Evolutionary conservation across 129 eudicot species (phyloP).

Genomic region (Centella asiatica): DNA sequence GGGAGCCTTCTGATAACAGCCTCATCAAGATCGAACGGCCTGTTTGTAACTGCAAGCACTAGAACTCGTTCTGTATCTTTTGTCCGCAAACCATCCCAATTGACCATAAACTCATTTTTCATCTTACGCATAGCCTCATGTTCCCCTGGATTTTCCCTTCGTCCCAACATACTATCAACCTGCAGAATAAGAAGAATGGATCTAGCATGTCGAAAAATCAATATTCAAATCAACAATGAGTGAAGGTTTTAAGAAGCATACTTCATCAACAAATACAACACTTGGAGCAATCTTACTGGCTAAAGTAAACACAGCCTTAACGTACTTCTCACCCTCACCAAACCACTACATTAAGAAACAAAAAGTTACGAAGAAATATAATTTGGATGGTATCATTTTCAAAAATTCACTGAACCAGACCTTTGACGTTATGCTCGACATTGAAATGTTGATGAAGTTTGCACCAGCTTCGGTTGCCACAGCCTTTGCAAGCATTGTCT

Average conservation of each 20-base stretch:
- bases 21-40: conserved; percentile 97
- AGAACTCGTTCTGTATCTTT: conserved; percentile 86
- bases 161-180: conserved; percentile 98
- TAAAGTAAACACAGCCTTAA: conserved; percentile 86
- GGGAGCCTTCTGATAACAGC: conserved; percentile 94
- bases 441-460: conserved; percentile 85
- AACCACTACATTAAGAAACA: conserved; percentile 65
- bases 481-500: conserved; percentile 98
- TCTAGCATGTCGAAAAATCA: not conserved
- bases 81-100: conserved; percentile 94
- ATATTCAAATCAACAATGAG: not conserved
- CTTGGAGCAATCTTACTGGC: conserved; percentile 97
- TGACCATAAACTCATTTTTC: conserved; percentile 96
- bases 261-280: conserved; percentile 94
- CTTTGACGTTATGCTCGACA: conserved; percentile 98
- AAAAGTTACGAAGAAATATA: conserved; percentile 1
- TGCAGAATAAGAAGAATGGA: conserved; percentile 9
- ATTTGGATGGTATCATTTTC: conserved; percentile 1
- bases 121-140: conserved; percentile 97
- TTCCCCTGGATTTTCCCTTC: conserved; percentile 93
- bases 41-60: conserved; percentile 93
- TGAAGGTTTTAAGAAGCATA: conserved; percentile 25
- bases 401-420: conserved; percentile 20
- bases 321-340: conserved; percentile 97
- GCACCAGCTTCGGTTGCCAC: conserved; percentile 99